Evolutionary conservation across 495 filamentous ascomycete genomes (phyloP), one percentile per base, ranked within the genome.

Genomic region (Neurospora sp.): DNA sequence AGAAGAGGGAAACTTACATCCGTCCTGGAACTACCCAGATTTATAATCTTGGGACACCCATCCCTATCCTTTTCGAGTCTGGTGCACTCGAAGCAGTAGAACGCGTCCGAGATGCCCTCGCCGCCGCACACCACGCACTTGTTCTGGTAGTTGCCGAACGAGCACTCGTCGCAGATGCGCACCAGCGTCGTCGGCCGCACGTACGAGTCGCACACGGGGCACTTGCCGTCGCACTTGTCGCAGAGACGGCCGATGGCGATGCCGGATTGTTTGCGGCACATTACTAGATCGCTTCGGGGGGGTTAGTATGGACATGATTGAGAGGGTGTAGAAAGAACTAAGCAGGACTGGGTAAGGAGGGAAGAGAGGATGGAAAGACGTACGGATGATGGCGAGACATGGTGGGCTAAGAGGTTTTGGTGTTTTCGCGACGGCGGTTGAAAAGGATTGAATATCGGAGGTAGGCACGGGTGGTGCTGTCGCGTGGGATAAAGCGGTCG

Each of bases 221-320:
- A 99, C 87, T 98, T 99, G 84, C 96, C 96, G 84, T 99, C 96
- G 86, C 96, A 99, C 84, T 99, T 99, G 86, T 99, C 96, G 87
- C 96, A 99, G 79, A 99, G 92, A 37, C 96, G 94, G 79, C 96
- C 96, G 89, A 98, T 98, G 75, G 94, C 92, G 81, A 98, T 98
- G 83, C 96, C 96, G 73, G 96, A 86, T 81, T 97, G 94, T 86
- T 98, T 98, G 84, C 96, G 95, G 89, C 96, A 99, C 96, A 99
- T 99, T 76, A 99, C 96, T 74, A 99, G 90, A 86, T 99, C 96
- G 81, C 91, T 93, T 79, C 45, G 81, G 80, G 79, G 7, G 20
- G 18, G 65, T 68, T 73, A 71, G 69, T 70, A 12, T 40, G 27
- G 1, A 38, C 22, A 45, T 42, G 8, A 69, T 35, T 31, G 70